Percentiles rank a stretch among this genome's conserved stretches.
These are phyloP conservation scores for Trametes sanguinea DNA, from an alignment of 768 basidiomycete species.

Conservation along the genomic window DNA sequence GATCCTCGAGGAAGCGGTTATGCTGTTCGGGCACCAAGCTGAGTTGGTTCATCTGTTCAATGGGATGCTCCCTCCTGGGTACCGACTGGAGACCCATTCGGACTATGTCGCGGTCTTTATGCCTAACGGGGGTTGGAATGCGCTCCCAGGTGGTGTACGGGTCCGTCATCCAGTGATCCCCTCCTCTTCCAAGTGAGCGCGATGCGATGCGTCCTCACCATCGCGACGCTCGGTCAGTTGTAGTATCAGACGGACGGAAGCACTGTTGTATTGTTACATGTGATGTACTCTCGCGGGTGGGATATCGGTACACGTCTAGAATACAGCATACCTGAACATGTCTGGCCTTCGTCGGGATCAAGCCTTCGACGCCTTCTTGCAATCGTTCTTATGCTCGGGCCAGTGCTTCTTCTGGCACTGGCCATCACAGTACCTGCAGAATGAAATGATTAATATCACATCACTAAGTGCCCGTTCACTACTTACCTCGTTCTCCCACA, in stretches of 20 bases:
- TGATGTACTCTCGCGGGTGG: background rate
- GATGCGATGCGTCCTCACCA: too few species aligned
- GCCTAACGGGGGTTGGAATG: background rate
- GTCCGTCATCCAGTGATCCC: background rate
- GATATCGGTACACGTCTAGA: background rate
- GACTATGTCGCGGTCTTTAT: constrained; percentile 9
- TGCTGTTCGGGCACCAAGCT: constrained; percentile 3
- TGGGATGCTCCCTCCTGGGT: constrained; percentile 6
- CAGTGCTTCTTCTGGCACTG: constrained; percentile 42
- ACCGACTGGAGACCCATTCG: constrained; percentile 4
- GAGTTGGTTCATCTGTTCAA: constrained; percentile 10
- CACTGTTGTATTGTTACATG: background rate
- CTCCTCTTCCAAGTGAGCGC: background rate
- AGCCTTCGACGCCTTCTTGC: constrained; percentile 20
- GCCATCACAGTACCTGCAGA: constrained; percentile 46
- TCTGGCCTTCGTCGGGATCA: background rate
- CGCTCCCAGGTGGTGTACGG: background rate
- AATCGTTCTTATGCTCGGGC: constrained; percentile 37
- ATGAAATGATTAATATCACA: background rate
- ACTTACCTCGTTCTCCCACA: constrained; percentile 45
- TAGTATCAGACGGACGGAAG: too few species aligned
- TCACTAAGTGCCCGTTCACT: background rate
- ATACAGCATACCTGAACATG: background rate
- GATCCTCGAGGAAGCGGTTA: constrained; percentile 4
- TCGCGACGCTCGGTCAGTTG: too few species aligned